phyloP scores from a whole-genome alignment of 2,329 filamentous ascomycete species.

The Eutypa lata region DNA sequence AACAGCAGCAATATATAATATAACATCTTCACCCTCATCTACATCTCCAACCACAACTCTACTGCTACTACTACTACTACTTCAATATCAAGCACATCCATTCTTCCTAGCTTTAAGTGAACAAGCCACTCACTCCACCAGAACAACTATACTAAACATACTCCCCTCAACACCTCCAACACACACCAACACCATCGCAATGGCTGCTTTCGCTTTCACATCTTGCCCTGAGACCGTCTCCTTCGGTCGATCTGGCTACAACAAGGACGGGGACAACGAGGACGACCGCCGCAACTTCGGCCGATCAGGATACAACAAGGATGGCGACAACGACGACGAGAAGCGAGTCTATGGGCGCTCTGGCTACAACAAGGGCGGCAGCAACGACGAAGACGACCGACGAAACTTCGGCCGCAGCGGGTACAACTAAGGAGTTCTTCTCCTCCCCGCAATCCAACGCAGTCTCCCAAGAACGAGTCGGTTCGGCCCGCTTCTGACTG shows the following conservation, averaged over 20 bases:
- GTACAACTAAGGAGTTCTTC: constrained; percentile 26
- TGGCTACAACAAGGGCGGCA: constrained; percentile 32
- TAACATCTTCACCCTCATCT: constrained; percentile 5
- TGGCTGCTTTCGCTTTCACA: constrained; percentile 33
- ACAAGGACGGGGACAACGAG: constrained; percentile 33
- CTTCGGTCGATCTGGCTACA: constrained; percentile 43
- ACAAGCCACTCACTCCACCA: constrained; percentile 21
- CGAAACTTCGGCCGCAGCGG: constrained; percentile 23
- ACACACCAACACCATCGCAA: constrained; percentile 24
- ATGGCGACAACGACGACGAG: constrained; percentile 35
- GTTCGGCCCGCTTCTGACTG: neutral
- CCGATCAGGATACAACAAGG: constrained; percentile 47
- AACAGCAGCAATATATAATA: constrained; percentile 5
- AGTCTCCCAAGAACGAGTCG: constrained; percentile 8
- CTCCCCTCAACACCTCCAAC: constrained; percentile 3
- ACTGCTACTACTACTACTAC: constrained; percentile 11
- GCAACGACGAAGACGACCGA: constrained; percentile 17
- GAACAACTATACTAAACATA: constrained; percentile 6
- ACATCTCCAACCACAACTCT: constrained; percentile 3
- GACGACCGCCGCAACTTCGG: constrained; percentile 34
- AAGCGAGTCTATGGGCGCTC: constrained; percentile 29
- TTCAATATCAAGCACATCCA: constrained; percentile 4
- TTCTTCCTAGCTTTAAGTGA: constrained; percentile 12
- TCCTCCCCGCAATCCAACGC: constrained; percentile 12
- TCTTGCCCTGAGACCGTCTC: constrained; percentile 31